Evolutionary conservation across 2,329 filamentous ascomycete genomes (phyloP).

Genomic region (Rhynchosporium graminicola): DNA sequence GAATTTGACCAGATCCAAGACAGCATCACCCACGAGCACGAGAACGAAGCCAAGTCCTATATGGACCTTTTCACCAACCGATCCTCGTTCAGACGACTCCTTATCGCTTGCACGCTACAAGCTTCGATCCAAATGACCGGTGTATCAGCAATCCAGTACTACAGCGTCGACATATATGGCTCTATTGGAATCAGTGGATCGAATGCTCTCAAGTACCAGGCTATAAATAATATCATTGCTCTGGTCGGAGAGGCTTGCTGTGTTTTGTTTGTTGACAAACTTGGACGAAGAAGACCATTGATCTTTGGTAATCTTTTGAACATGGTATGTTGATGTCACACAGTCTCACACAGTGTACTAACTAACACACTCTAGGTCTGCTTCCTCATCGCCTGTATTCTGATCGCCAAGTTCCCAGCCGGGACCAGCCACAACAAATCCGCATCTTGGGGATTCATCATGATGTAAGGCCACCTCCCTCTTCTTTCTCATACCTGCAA

Average conservation of each 20-base stretch:
- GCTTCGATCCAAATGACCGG: constrained; percentile 68
- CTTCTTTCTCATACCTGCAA: not conserved
- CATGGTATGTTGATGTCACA: constrained; percentile 40
- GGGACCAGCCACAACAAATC: constrained; percentile 49
- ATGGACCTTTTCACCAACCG: constrained; percentile 59
- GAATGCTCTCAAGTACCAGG: constrained; percentile 63
- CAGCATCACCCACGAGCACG: constrained; percentile 60
- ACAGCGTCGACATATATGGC: constrained; percentile 56
- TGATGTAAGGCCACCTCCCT: constrained; percentile 43
- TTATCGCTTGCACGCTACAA: constrained; percentile 61
- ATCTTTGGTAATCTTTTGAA: constrained; percentile 74
- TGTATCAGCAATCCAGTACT: constrained; percentile 65
- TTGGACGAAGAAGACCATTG: constrained; percentile 71
- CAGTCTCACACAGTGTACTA: too few species aligned
- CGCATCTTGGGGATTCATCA: constrained; percentile 74
- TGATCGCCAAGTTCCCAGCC: constrained; percentile 43
- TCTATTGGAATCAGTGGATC: constrained; percentile 59
- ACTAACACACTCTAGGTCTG: constrained; percentile 27
- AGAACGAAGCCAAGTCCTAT: constrained; percentile 64
- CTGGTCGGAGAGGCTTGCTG: constrained; percentile 60
- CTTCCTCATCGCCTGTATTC: constrained; percentile 67
- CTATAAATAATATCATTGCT: constrained; percentile 64
- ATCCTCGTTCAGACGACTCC: constrained; percentile 63
- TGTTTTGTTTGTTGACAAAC: constrained; percentile 64
- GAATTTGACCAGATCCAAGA: constrained; percentile 66